These are phyloP conservation scores for Ananas comosus DNA, from an alignment of 176 grass and related monocot species.

Conservation along the genomic window DNA sequence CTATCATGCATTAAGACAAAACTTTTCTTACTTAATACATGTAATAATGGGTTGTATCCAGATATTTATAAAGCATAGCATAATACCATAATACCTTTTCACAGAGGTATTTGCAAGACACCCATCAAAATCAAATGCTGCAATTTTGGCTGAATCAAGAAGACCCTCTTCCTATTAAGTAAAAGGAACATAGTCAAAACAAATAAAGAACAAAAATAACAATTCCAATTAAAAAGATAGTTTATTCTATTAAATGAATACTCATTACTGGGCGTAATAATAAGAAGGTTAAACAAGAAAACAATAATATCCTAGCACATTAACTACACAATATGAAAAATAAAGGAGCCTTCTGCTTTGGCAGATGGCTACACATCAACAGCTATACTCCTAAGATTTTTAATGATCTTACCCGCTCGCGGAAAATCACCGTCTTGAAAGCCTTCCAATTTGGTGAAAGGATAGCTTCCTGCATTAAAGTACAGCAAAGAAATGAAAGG, in stretches of 20 bases:
- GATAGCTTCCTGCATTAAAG: conserved; percentile 40
- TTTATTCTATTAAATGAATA: no score
- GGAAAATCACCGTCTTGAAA: conserved; percentile 75
- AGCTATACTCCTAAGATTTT: not conserved
- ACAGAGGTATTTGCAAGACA: conserved; percentile 78
- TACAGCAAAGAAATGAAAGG: conserved; percentile 9
- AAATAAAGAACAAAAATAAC: not conserved
- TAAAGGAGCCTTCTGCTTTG: not conserved
- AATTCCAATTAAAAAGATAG: no score
- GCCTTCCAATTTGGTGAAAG: conserved; percentile 73
- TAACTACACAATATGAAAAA: not conserved
- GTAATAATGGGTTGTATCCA: no score
- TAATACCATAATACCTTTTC: conserved; percentile 43
- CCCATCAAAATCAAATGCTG: conserved; percentile 96
- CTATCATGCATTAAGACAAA: no score
- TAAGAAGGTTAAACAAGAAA: no score
- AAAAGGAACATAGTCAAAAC: not conserved
- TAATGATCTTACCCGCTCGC: conserved; percentile 36
- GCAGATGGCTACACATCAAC: not conserved
- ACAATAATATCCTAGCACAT: no score
- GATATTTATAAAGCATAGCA: no score
- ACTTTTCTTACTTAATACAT: no score
- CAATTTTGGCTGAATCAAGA: conserved; percentile 77
- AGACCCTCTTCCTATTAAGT: conserved; percentile 46
- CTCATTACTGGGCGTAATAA: no score